Base-by-base conservation (phyloP, 768 basidiomycete species). In the Exidia glandulosa region DNA sequence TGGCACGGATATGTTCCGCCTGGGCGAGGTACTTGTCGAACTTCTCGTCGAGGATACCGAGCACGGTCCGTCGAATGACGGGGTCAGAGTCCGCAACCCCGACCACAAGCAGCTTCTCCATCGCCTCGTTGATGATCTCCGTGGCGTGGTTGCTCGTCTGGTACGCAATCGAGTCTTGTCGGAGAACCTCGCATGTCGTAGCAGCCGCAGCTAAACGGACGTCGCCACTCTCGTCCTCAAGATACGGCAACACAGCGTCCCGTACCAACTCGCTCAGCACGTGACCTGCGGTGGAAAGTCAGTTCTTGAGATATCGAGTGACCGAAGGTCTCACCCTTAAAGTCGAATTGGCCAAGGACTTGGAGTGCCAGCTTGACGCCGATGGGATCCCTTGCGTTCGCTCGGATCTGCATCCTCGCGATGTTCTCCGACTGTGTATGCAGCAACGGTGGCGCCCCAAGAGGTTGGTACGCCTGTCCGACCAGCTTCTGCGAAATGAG, bases 11-110 rank as follows among this genome's bases (percentile, higher is more conserved):
- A 64, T 77, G 75, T 57, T 79, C 78, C 0, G 77, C 75, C 66
- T 78, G 78, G 0, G 78, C 72, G 32, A 80, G 72, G 64, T 78
- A 77, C 3, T 74, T 69, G 60, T 80, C 78, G 61, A 79, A 78
- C 58, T 72, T 70, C 48, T 73, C 71, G 61, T 76, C 74, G 29
- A 80, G 69, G 23, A 74, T 68, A 12, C 70, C 66, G 32, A 80
- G 70, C 7, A 78, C 78, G 3, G 71, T 70, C 37, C 72, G 66
- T 9, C 79, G 74, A 58, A 78, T 79, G 3, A 63, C 59, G 1
- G 76, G 65, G 58, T 77, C 78, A 12, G 76, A 74, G 68, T 79
- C 78, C 14, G 76, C 73, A 25, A 76, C 71, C 3, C 69, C 77
- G 23, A 78, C 74, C 3, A 74, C 73, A 45, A 78, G 64, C 1